Evolutionary conservation across 305 asterid genomes (phyloP), one percentile per base, ranked within the genome.

Genomic region (Caryopteris hybrid): DNA sequence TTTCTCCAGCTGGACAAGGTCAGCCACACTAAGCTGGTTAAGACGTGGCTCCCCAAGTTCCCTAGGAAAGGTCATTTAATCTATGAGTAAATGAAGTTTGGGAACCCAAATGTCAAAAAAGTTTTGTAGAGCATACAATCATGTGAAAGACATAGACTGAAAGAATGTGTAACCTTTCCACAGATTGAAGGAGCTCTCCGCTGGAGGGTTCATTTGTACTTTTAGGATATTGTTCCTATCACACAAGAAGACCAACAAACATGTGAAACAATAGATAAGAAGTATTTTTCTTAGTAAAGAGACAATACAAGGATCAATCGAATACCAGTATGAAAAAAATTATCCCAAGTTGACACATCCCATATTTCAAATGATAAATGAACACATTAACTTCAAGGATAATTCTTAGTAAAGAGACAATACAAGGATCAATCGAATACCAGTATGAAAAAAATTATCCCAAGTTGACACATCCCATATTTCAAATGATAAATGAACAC

Each of bases 81-180:
- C 38, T 5, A 33, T 22, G 21, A 66, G 16, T 54, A 39, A 38
- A 39, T 17, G 16, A 13, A 66, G 39, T 46, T 11, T 14, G n/a
- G 13, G 43, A 14, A 54, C 29, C 17, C 33, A 13, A n/a, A n/a
- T n/a, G n/a, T n/a, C n/a, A n/a, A n/a, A n/a, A n/a, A n/a, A n/a
- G n/a, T n/a, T 31, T 53, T 43, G n/a, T 45, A 65, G 69, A 23
- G 54, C 59, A 70, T 8, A 14, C 3, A 14, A 33, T 55, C 8
- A 6, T n/a, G n/a, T n/a, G n/a, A n/a, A n/a, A n/a, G n/a, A n/a
- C n/a, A n/a, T n/a, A n/a, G n/a, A n/a, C n/a, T n/a, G n/a, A n/a
- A n/a, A n/a, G n/a, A n/a, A n/a, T n/a, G n/a, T n/a, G n/a, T 22
- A 76, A 74, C 92, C 85, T 82, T 66, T 82, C 88, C 27, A 79